Base-by-base conservation (phyloP, 495 filamentous ascomycete species). In the Staphylotrichum tortipilum region DNA sequence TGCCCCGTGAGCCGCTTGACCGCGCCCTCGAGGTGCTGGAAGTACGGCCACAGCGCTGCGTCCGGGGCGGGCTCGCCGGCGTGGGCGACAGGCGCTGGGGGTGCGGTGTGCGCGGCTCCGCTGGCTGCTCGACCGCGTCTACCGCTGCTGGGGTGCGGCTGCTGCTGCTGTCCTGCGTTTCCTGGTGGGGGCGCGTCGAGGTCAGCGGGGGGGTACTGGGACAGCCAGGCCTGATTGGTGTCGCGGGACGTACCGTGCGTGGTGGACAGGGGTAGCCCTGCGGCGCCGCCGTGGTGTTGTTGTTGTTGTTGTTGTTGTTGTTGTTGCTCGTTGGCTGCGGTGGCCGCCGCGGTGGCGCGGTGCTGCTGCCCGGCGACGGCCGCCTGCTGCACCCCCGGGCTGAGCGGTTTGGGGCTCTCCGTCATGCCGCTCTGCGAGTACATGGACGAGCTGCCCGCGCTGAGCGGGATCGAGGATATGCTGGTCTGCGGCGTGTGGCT, bases 401-500 rank as follows among this genome's bases (percentile, higher is more conserved):
- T 94, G 28, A 95, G 71, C 4, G 89, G 86, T 60, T 86, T 91
- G 0, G 89, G 88, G 54, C 85, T 91, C 61, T 95, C 89, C 89
- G 26, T 28, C 26, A 28, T 28, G 26, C 26, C 26, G 9, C 26
- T 73, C 50, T 86, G 81, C 14, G 82, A 74, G 63, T 85, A 91
- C 46, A 87, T 75, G 7, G 85, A 79, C 5, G 77, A 58, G 37
- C 73, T 64, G 56, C 68, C 61, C 64, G 74, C 55, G 64, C 68
- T 72, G 15, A 75, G 50, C 14, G 71, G 68, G 52, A 74, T 57
- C 22, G 73, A 75, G 2, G 71, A 70, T 44, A 73, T 66, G 54
- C 70, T 74, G 19, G 70, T 71, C 47, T 67, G 70, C 3, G 74
- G 65, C 21, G 70, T 73, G 56, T 77, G 75, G 43, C 54, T 61